These are phyloP conservation scores for Xerocomellus chrysenteron DNA, from an alignment of 768 basidiomycete species.

Conservation along the genomic window DNA sequence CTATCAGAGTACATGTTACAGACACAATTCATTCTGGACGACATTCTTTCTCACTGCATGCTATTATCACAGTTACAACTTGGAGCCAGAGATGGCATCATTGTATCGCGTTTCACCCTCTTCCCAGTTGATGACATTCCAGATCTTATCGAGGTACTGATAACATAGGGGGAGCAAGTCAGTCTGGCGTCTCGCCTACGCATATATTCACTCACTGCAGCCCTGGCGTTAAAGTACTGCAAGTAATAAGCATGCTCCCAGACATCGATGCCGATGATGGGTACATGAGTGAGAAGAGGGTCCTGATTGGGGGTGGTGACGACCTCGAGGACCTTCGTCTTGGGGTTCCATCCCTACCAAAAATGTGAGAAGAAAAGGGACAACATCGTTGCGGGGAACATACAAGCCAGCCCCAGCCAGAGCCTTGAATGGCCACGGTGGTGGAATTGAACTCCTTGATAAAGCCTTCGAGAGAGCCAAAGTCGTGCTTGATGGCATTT, in stretches of 20 bases:
- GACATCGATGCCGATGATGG: slow-evolving; percentile 90
- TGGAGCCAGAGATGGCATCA: slow-evolving; percentile 40
- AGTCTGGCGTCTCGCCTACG: background rate
- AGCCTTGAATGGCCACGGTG: slow-evolving; percentile 86
- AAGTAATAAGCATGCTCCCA: slow-evolving; percentile 99
- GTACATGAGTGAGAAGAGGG: slow-evolving; percentile 72
- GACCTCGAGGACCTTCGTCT: slow-evolving; percentile 75
- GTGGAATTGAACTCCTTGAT: slow-evolving; percentile 83
- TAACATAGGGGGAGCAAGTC: background rate
- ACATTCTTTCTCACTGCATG: background rate
- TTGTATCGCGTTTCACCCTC: slow-evolving; percentile 70
- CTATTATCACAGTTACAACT: slow-evolving; percentile 33
- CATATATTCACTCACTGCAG: slow-evolving; percentile 58
- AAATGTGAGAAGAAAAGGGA: background rate
- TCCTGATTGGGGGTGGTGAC: slow-evolving; percentile 95
- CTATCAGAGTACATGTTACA: slow-evolving; percentile 5
- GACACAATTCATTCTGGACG: background rate
- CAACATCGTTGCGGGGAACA: slow-evolving; percentile 28
- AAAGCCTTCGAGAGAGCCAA: slow-evolving; percentile 69
- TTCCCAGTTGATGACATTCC: slow-evolving; percentile 69
- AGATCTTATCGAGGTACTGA: slow-evolving; percentile 76
- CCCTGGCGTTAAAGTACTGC: slow-evolving; percentile 96
- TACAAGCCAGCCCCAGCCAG: slow-evolving; percentile 97
- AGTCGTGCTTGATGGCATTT: slow-evolving; percentile 59
- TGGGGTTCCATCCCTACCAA: slow-evolving; percentile 67